phyloP scores from a whole-genome alignment of 2,329 filamentous ascomycete genomes.

The Venturiaceae sp. region DNA sequence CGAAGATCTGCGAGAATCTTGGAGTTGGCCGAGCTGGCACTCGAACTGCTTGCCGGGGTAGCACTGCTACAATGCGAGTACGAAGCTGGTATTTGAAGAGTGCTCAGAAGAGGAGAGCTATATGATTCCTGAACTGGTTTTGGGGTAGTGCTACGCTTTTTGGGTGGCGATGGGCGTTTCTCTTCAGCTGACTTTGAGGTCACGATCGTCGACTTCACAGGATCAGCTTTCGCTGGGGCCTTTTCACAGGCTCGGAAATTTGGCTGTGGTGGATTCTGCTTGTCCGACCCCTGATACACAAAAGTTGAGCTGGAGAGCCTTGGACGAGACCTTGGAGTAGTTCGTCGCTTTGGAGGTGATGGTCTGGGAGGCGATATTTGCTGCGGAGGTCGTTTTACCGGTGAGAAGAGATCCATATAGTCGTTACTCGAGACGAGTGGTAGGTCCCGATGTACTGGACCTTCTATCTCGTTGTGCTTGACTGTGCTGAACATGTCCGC shows the following conservation, averaged over 20 bases:
- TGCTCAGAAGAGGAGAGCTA: constrained; percentile 3
- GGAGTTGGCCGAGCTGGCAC: constrained; percentile 4
- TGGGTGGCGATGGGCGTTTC: background rate
- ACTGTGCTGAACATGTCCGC: constrained; percentile 16
- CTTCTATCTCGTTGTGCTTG: constrained; percentile 13
- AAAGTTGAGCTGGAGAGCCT: constrained; percentile 25
- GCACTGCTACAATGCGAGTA: background rate
- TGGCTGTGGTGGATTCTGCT: background rate
- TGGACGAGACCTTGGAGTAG: constrained; percentile 16
- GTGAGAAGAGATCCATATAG: constrained; percentile 26
- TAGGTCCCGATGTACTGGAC: constrained; percentile 1
- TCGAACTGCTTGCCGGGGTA: background rate
- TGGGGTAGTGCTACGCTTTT: background rate
- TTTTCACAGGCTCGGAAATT: background rate
- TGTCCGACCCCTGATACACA: constrained; percentile 7
- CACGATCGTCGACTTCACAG: background rate
- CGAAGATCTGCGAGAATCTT: constrained; percentile 17
- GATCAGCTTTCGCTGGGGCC: background rate
- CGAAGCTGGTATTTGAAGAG: background rate
- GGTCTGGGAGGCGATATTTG: constrained; percentile 5
- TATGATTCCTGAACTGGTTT: background rate
- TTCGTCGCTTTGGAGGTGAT: constrained; percentile 9
- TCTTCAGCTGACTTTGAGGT: background rate
- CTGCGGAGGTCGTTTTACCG: constrained; percentile 14
- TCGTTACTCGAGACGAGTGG: background rate